Percentiles rank a stretch among this genome's conserved stretches.
Evolutionary conservation across 441 rosid species (phyloP).

Genomic region (Hura crepitans): DNA sequence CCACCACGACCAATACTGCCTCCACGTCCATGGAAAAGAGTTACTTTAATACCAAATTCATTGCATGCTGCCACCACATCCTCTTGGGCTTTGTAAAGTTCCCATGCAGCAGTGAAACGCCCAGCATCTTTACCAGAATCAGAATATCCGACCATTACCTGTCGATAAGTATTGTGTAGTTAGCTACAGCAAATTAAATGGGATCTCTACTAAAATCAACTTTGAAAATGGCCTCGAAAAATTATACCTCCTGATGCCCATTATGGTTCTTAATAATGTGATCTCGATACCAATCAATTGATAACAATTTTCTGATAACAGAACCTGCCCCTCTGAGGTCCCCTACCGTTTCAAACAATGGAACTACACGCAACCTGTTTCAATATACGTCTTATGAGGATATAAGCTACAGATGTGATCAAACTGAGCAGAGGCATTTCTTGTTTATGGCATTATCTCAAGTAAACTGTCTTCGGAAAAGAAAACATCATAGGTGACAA

Average conservation of each 20-base stretch:
- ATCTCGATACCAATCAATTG: conserved; percentile 83
- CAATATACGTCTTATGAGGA: conserved; percentile 18
- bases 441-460: not conserved
- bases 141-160: conserved; percentile 98
- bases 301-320: conserved; percentile 73
- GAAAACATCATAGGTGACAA: not conserved
- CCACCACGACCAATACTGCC: conserved; percentile 98
- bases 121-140: conserved; percentile 98
- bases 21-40: conserved; percentile 95
- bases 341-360: conserved; percentile 84
- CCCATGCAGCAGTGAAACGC: conserved; percentile 97
- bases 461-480: not conserved
- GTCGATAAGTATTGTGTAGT: conserved; percentile 19
- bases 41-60: conserved; percentile 79
- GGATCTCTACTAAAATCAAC: conserved; percentile 13
- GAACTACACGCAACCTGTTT: conserved; percentile 80
- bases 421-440: not conserved
- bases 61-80: conserved; percentile 93
- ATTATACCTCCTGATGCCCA: conserved; percentile 78
- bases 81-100: conserved; percentile 96
- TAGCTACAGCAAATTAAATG: not conserved
- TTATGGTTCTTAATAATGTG: conserved; percentile 73
- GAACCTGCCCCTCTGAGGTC: conserved; percentile 83
- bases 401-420: not conserved
- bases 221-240: conserved; percentile 7